phyloP scores from a whole-genome alignment of 352 stramenopile genomes.

The Phytophthora sp. region DNA sequence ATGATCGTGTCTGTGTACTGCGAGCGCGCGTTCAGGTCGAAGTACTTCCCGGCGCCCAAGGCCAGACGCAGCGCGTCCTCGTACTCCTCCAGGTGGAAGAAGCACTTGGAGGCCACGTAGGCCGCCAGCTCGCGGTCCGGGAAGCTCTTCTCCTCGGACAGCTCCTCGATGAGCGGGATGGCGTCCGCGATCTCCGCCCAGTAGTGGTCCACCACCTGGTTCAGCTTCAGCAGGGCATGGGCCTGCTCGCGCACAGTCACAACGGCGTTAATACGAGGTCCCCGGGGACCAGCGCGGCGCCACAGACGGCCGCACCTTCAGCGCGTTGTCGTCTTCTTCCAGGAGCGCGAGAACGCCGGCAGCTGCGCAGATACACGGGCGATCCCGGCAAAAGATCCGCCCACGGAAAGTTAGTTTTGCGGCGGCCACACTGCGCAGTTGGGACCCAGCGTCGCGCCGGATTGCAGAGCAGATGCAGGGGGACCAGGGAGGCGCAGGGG shows the following conservation, averaged over 20 bases:
- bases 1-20: slow-evolving; percentile 99
- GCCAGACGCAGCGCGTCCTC: slow-evolving; percentile 94
- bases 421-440: slow-evolving; percentile 1
- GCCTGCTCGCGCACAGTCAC: slow-evolving; percentile 40
- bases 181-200: slow-evolving; percentile 95
- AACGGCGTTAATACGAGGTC: slow-evolving; percentile 5
- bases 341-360: slow-evolving; percentile 89
- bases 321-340: slow-evolving; percentile 91
- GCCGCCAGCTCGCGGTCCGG: slow-evolving; percentile 91
- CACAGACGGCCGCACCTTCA: slow-evolving; percentile 62
- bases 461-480: not conserved
- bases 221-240: slow-evolving; percentile 92
- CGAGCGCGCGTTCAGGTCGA: slow-evolving; percentile 92
- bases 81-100: slow-evolving; percentile 99
- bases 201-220: slow-evolving; percentile 93
- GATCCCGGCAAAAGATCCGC: slow-evolving; percentile 46
- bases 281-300: not conserved
- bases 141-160: slow-evolving; percentile 95
- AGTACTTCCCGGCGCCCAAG: slow-evolving; percentile 95
- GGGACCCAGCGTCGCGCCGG: slow-evolving; percentile 4
- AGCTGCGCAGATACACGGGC: slow-evolving; percentile 56
- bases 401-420: slow-evolving; percentile 34
- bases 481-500: not conserved
- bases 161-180: slow-evolving; percentile 92
- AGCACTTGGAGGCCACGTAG: slow-evolving; percentile 94